A percentile compares a stretch with the other conserved stretches of the same genome.
Conservation (phyloP, 345 rosid genomes). For the Syzygium oleosum region DNA sequence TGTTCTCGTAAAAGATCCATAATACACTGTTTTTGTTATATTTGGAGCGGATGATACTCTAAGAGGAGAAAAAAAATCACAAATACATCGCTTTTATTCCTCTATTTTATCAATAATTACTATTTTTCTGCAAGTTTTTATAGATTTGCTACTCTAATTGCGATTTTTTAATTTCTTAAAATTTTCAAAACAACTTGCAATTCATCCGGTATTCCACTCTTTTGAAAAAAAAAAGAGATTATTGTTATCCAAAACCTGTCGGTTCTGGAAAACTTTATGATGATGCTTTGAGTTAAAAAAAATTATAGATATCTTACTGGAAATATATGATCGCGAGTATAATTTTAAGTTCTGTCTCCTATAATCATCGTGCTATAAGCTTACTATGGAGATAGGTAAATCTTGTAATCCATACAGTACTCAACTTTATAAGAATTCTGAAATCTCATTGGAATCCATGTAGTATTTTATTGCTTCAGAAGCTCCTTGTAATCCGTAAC, state of each 20-base stretch:
- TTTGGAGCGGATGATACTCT: not conserved
- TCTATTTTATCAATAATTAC: no score
- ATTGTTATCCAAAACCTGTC: not conserved
- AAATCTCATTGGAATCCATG: not conserved
- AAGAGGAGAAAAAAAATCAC: not conserved
- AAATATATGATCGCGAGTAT: not conserved
- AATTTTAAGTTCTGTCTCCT: no score
- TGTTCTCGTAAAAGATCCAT: not conserved
- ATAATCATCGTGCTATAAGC: not conserved
- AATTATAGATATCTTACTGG: not conserved
- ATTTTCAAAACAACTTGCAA: not conserved
- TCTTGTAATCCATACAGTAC: no score
- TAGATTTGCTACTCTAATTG: not conserved
- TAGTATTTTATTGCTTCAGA: no score
- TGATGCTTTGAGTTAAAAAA: not conserved
- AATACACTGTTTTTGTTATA: no score
- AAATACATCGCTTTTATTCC: not conserved
- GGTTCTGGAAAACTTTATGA: not conserved
- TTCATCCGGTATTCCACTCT: not conserved
- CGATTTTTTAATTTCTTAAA: no score
- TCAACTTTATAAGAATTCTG: no score
- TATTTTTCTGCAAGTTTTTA: no score
- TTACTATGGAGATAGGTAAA: not conserved
- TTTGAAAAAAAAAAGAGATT: no score
- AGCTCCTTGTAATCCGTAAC: not conserved